phyloP scores from a whole-genome alignment of 2,329 filamentous ascomycete species.

The Xylaria sp. region DNA sequence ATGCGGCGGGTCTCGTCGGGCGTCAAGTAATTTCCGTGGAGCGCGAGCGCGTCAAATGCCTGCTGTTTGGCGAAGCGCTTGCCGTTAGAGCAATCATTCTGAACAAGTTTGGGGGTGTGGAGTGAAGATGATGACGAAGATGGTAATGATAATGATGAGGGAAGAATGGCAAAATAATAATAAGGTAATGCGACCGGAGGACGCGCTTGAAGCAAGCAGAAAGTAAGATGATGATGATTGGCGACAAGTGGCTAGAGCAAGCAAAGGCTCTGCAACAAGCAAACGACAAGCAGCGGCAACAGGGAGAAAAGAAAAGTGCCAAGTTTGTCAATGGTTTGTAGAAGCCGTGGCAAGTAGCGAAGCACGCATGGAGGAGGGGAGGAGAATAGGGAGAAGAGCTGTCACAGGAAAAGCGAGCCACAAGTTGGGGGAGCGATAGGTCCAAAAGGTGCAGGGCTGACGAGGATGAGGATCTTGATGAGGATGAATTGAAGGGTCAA shows the following conservation, averaged over 20 bases:
- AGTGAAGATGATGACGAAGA: constrained; percentile 35
- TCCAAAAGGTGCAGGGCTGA: constrained; percentile 25
- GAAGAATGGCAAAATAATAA: constrained; percentile 40
- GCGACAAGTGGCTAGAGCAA: constrained; percentile 44
- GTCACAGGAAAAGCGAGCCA: constrained; percentile 30
- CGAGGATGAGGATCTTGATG: constrained; percentile 22
- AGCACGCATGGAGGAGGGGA: constrained; percentile 29
- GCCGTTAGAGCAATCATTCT: constrained; percentile 67
- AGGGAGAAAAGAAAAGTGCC: constrained; percentile 42
- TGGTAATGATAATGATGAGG: constrained; percentile 21
- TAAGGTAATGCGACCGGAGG: constrained; percentile 41
- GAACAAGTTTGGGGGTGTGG: constrained; percentile 46
- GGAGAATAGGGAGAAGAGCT: not conserved
- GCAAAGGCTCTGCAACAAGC: constrained; percentile 50
- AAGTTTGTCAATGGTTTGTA: constrained; percentile 45
- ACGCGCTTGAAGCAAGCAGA: constrained; percentile 47
- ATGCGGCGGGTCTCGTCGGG: constrained; percentile 40
- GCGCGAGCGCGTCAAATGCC: constrained; percentile 49
- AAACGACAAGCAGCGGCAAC: constrained; percentile 44
- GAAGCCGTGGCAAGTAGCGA: constrained; percentile 39
- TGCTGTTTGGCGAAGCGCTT: constrained; percentile 64
- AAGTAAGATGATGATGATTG: constrained; percentile 48
- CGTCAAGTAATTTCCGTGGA: constrained; percentile 45
- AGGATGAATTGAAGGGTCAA: constrained; percentile 36
- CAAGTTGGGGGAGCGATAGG: constrained; percentile 27